These are phyloP conservation scores for Combretum micranthum DNA, from an alignment of 345 rosid genomes.

Conservation along the genomic window DNA sequence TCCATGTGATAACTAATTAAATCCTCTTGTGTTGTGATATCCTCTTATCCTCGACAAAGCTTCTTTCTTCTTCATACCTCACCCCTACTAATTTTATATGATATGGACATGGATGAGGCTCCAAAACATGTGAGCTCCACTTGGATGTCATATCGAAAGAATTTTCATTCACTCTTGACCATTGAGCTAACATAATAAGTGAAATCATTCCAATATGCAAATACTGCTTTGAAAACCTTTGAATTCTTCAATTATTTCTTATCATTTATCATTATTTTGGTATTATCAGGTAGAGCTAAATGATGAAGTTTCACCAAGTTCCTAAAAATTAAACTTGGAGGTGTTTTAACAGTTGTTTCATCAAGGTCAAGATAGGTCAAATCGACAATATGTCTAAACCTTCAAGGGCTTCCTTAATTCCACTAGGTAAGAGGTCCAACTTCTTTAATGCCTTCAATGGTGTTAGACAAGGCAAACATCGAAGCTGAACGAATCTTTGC, in stretches of 20 bases:
- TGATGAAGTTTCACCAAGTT: neutral
- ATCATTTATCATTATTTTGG: neutral
- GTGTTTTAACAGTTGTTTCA: neutral
- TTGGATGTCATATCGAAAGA: no score
- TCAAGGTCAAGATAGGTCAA: constrained; percentile 13
- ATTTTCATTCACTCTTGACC: no score
- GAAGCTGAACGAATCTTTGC: neutral
- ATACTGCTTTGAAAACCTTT: neutral
- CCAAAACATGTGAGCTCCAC: no score
- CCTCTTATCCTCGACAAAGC: no score
- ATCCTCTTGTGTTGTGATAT: no score
- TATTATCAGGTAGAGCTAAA: neutral
- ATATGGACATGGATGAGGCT: no score
- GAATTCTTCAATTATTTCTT: neutral
- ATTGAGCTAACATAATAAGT: neutral
- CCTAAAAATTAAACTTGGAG: neutral
- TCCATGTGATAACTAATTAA: no score
- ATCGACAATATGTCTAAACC: constrained; percentile 9
- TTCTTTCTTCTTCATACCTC: no score
- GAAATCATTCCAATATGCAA: neutral
- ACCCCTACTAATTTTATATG: no score
- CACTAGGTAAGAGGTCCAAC: constrained; percentile 6
- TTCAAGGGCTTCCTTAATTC: constrained; percentile 7
- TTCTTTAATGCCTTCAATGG: constrained; percentile 5
- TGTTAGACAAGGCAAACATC: constrained; percentile 6